phyloP scores from a whole-genome alignment of 129 eudicot genomes.

The Flaveria brownii region DNA sequence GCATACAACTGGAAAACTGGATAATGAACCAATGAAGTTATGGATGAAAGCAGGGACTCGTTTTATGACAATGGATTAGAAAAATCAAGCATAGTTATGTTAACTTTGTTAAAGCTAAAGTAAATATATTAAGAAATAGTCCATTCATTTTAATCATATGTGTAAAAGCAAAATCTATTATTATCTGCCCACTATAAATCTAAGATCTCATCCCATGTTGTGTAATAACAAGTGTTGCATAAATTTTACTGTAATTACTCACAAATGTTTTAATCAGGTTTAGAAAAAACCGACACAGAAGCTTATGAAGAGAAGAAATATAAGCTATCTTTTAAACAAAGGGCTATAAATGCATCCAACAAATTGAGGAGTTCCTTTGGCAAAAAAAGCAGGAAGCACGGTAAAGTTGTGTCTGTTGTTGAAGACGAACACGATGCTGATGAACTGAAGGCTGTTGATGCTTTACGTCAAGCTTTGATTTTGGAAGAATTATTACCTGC shows the following conservation, averaged over 20 bases:
- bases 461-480: constrained; percentile 79
- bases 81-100: background rate
- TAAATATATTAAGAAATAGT: background rate
- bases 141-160: background rate
- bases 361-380: constrained; percentile 79
- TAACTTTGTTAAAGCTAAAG: background rate
- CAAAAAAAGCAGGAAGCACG: constrained; percentile 65
- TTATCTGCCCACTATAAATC: background rate
- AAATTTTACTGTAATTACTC: background rate
- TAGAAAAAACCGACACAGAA: constrained; percentile 58
- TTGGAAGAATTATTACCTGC: constrained; percentile 82
- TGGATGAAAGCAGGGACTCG: background rate
- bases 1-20: background rate
- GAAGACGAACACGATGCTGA: constrained; percentile 89
- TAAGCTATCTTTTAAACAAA: constrained; percentile 73
- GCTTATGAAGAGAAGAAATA: constrained; percentile 67
- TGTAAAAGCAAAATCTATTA: background rate
- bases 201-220: background rate
- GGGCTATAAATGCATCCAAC: constrained; percentile 78
- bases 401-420: constrained; percentile 71
- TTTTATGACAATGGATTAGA: background rate
- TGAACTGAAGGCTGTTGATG: constrained; percentile 85
- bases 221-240: background rate
- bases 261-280: constrained; percentile 41
- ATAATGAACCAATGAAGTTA: background rate